Base-by-base conservation (phyloP, 106 monocot genomes). In the Dioscorea zingiberensis region DNA sequence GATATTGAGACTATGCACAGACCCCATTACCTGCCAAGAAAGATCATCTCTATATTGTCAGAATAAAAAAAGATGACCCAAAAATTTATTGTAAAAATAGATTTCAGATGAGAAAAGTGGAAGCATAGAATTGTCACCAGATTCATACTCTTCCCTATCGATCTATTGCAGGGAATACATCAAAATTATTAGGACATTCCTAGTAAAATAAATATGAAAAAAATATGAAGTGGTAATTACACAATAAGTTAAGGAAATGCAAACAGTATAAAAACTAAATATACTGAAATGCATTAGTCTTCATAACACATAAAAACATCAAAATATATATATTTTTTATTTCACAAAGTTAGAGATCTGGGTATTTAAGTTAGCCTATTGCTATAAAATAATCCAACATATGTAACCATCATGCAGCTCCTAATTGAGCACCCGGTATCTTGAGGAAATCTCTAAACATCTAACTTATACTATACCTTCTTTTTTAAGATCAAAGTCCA, bases 1-100 rank as follows among this genome's bases (percentile, higher is more conserved):
- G 22, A 59, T 63, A 45, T 89, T 84, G 1, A 85, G 55, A 60
- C 76, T 65, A 47, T 89, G 88, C 84, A 81, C 75, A 59, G 73
- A 74, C 30, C 72, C 60, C 72, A 77, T 66, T 16, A 77, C 13
- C 85, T 85, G 73, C 25, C n/a, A 44, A 71, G 28, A 63, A 21
- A 63, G 1, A 21, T 7, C n/a, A 22, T n/a, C 11, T 30, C n/a
- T 7, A 56, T 21, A 3, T 7, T 21, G 11, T 56, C 22, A 56
- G 4, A 23, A 19, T 23, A 11, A 2, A 12, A 23, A 56, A 21
- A n/a, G n/a, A n/a, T n/a, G 4, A 22, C 22, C 3, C 23, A 21
- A 24, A 7, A 7, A 5, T 3, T 22, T 56, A 21, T 3, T 21
- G 8, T 56, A n/a, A n/a, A n/a, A n/a, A n/a, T n/a, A n/a, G n/a